Percentiles rank a stretch among this genome's conserved stretches.
These are phyloP conservation scores for Ustilago sp. DNA, from an alignment of 1,284 basidiomycete genomes.

Conservation along the genomic window DNA sequence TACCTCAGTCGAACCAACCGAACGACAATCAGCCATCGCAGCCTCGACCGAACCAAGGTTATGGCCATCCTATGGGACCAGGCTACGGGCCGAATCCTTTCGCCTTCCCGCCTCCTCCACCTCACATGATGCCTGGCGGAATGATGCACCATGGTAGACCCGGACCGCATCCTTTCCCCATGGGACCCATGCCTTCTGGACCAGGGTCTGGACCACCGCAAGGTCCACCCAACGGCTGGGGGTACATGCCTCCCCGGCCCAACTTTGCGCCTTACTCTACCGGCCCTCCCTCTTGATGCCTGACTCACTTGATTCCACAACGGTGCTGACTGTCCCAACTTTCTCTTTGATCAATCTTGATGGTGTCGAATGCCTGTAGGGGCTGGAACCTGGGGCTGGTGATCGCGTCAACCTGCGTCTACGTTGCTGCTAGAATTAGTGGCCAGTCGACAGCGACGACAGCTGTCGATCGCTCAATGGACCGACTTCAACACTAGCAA, in stretches of 20 bases:
- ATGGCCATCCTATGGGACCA: constrained; percentile 24
- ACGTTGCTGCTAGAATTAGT: too few relatives aligned
- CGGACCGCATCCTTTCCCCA: constrained; percentile 31
- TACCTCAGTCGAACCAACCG: constrained; percentile 15
- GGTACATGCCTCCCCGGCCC: constrained; percentile 27
- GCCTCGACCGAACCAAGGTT: constrained; percentile 18
- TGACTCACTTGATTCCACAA: not conserved
- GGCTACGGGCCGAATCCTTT: constrained; percentile 31
- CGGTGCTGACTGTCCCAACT: constrained; percentile 4
- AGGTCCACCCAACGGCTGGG: constrained; percentile 27
- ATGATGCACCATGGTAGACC: constrained; percentile 38
- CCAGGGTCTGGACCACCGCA: constrained; percentile 24
- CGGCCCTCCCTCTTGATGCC: constrained; percentile 27
- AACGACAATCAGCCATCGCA: constrained; percentile 18
- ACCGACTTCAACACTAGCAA: not conserved
- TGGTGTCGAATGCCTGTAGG: constrained; percentile 12
- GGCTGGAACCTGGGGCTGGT: constrained; percentile 57
- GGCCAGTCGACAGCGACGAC: too few relatives aligned
- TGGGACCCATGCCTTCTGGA: constrained; percentile 29
- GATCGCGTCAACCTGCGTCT: not conserved
- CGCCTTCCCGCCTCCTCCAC: constrained; percentile 39
- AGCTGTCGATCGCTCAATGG: too few relatives aligned
- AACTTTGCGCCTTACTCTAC: constrained; percentile 46
- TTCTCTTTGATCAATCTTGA: not conserved
- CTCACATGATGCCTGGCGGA: constrained; percentile 37